Base-by-base conservation (phyloP, 495 filamentous ascomycete species). In the Glarea lozoyensis region DNA sequence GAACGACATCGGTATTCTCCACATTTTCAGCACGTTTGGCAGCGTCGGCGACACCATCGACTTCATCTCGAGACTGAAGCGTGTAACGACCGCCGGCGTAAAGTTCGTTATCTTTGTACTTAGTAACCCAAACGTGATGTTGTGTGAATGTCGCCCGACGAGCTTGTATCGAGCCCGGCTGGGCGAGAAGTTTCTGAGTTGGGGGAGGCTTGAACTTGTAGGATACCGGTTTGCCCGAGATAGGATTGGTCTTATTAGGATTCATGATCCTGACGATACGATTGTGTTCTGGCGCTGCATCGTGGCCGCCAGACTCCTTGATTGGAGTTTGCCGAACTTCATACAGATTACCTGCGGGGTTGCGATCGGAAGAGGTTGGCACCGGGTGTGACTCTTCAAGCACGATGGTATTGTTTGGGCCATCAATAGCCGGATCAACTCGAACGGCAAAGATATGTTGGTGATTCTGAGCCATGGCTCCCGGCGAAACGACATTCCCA, bases 371-470 rank as follows among this genome's bases (percentile, higher is more conserved):
- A 2, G 19, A 34, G 9, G 42, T 25, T 15, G 73, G 61, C 0
- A 75, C 73, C 0, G 69, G 63, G 55, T 93, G 84, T 10, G 75
- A 76, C 49, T 87, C 83, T 41, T 85, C 78, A 52, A 76, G 76
- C 23, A 76, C 72, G 17, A 86, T 53, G 1, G 76, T 69, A 53
- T 86, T 87, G 37, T 70, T 66, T 49, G 76, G 73, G 2, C 86
- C 88, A 46, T 84, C 86, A 41, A 93, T 70, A 19, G 75, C 72
- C 5, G 87, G 87, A 57, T 94, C 86, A 13, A 94, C 69, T 4
- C 87, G 81, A 1, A 93, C 75, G 0, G 79, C 84, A 60, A 94
- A 89, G 61, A 92, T 81, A 62, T 94, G 87, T 53, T 94, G 87
- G 47, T 94, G 87, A 75, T 93, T 93, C 2, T 38, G 39, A 1